Evolutionary conservation across 305 asterid species (phyloP).

Genomic region (Euphrasia arctica): DNA sequence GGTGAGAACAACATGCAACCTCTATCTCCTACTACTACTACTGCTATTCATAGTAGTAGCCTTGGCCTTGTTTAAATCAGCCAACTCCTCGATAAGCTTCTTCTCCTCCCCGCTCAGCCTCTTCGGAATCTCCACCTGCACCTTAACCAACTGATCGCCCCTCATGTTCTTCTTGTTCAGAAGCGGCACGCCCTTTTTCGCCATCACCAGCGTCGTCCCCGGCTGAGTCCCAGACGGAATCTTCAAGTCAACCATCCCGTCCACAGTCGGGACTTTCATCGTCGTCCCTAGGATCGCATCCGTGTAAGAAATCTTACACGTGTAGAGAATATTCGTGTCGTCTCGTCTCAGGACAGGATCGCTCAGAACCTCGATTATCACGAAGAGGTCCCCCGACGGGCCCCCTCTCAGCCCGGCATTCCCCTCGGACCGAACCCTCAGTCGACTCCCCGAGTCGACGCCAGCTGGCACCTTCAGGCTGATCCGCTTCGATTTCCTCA

Average conservation of each 20-base stretch:
- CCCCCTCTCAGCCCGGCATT: constrained; percentile 91
- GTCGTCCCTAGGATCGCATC: constrained; percentile 92
- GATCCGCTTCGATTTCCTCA: constrained; percentile 79
- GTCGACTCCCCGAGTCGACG: constrained; percentile 82
- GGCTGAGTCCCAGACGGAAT: constrained; percentile 95
- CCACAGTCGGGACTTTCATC: constrained; percentile 84
- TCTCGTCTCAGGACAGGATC: constrained; percentile 81
- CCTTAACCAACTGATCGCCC: constrained; percentile 93
- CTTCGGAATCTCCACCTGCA: constrained; percentile 95
- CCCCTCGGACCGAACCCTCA: constrained; percentile 88
- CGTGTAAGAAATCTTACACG: constrained; percentile 74
- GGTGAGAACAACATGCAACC: neutral
- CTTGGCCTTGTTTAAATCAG: constrained; percentile 71
- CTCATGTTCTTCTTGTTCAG: constrained; percentile 69
- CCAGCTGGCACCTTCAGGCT: constrained; percentile 95
- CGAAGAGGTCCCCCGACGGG: constrained; percentile 87
- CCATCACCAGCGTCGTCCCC: constrained; percentile 87
- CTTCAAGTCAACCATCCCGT: constrained; percentile 83
- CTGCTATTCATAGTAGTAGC: constrained; percentile 33
- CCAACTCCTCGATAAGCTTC: constrained; percentile 90
- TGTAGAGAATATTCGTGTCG: constrained; percentile 76
- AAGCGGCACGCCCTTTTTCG: constrained; percentile 79
- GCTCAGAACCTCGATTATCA: constrained; percentile 61
- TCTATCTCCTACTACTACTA: constrained; percentile 1
- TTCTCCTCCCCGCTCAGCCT: constrained; percentile 80